These are phyloP conservation scores for Pythium sp. DNA, from an alignment of 352 stramenopile species.

Conservation along the genomic window DNA sequence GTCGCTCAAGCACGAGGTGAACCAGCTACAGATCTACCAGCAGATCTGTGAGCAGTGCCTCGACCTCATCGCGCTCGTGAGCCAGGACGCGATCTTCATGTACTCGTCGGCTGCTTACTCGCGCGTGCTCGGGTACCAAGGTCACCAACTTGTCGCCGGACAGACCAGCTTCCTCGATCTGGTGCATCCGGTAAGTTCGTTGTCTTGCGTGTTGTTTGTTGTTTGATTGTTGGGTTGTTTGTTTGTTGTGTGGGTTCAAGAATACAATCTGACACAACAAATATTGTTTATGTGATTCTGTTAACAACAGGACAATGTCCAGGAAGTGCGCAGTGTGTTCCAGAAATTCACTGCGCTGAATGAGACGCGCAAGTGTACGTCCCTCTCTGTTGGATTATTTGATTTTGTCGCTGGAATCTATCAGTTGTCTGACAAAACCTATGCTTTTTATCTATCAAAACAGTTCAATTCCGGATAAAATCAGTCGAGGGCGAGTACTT, in stretches of 20 bases:
- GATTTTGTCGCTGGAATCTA: neutral
- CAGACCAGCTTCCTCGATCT: conserved; percentile 84
- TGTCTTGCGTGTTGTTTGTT: conserved; percentile 3
- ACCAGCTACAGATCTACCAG: conserved; percentile 84
- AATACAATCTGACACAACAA: conserved; percentile 6
- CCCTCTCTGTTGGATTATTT: neutral
- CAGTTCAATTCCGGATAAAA: conserved; percentile 86
- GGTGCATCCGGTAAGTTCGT: conserved; percentile 65
- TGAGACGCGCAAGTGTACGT: conserved; percentile 71
- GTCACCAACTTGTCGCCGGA: conserved; percentile 67
- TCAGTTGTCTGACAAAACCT: neutral
- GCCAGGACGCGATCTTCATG: conserved; percentile 58
- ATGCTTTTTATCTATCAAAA: conserved; percentile 11
- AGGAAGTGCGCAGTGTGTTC: conserved; percentile 61
- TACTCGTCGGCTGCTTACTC: conserved; percentile 68
- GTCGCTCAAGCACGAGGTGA: conserved; percentile 88
- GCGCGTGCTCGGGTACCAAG: conserved; percentile 74
- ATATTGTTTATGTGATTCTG: neutral
- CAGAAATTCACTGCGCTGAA: conserved; percentile 61
- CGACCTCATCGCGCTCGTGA: conserved; percentile 78
- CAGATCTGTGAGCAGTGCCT: conserved; percentile 81
- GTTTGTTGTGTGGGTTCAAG: neutral
- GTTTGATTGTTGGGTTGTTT: conserved; percentile 1
- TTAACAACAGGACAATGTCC: conserved; percentile 39
- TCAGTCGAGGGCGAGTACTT: conserved; percentile 73